These are phyloP conservation scores for Bacidia gigantensis DNA, from an alignment of 495 filamentous ascomycete genomes.

Conservation along the genomic window DNA sequence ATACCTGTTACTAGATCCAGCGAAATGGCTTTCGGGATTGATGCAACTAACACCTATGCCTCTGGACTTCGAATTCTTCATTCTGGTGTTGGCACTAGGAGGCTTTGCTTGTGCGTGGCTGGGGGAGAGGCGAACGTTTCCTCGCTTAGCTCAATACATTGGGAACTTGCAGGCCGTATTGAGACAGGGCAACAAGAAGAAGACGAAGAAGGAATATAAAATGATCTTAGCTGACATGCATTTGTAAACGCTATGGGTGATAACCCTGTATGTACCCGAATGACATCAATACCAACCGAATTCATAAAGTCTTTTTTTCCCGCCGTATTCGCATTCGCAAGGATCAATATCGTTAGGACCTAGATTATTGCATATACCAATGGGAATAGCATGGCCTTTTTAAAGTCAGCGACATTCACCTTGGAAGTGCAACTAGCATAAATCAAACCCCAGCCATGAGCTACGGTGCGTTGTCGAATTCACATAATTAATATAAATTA, in stretches of 20 bases:
- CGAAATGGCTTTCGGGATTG: slow-evolving; percentile 47
- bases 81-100: slow-evolving; percentile 51
- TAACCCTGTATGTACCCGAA: background rate
- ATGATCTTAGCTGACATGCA: slow-evolving; percentile 61
- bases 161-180: slow-evolving; percentile 42
- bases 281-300: slow-evolving; percentile 9
- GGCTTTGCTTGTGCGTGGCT: slow-evolving; percentile 55
- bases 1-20: slow-evolving; percentile 68
- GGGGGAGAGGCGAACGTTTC: slow-evolving; percentile 58
- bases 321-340: no score
- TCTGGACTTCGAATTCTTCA: slow-evolving; percentile 51
- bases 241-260: slow-evolving; percentile 17
- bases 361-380: no score
- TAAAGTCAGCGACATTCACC: no score
- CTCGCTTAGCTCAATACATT: slow-evolving; percentile 51
- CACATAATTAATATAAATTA: background rate
- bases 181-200: slow-evolving; percentile 48
- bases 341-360: no score
- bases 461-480: slow-evolving; percentile 15
- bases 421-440: no score
- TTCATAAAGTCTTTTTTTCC: background rate
- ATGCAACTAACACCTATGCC: slow-evolving; percentile 81
- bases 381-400: no score
- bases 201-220: slow-evolving; percentile 83
- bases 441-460: no score